Conservation (phyloP, 2,329 filamentous ascomycete genomes). For the Davidsoniella neocaledoniae region DNA sequence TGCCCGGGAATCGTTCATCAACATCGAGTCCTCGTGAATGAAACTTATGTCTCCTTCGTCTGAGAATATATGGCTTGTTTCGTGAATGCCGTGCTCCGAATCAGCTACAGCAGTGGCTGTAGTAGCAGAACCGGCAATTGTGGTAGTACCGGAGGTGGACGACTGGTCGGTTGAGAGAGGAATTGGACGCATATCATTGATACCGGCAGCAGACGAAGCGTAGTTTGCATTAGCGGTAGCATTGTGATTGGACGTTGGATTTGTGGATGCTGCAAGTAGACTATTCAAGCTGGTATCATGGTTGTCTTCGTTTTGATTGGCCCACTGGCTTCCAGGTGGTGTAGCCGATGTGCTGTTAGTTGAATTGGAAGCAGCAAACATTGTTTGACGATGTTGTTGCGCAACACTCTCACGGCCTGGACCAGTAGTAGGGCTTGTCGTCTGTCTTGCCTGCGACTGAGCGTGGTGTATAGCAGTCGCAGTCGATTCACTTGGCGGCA, state of each 20-base stretch:
- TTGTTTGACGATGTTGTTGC: constrained; percentile 1
- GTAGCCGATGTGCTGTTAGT: constrained; percentile 1
- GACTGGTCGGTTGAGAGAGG: background rate
- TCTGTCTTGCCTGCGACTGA: constrained; percentile 2
- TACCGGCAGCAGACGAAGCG: background rate
- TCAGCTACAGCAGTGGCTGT: background rate
- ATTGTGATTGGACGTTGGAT: background rate
- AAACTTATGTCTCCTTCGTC: constrained; percentile 10
- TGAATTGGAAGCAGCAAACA: background rate
- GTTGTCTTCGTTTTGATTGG: background rate
- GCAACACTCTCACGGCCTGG: background rate
- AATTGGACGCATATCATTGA: background rate
- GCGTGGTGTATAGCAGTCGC: constrained; percentile 1
- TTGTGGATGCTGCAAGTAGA: background rate
- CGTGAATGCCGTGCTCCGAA: constrained; percentile 1
- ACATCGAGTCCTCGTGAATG: constrained; percentile 7
- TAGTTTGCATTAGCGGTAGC: background rate
- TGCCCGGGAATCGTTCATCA: background rate
- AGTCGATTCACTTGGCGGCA: constrained; percentile 1
- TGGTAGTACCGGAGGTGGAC: background rate
- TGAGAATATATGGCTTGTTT: constrained; percentile 10
- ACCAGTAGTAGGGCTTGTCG: background rate
- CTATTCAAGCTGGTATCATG: constrained; percentile 6
- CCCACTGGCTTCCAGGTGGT: background rate
- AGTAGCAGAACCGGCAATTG: background rate